These are phyloP conservation scores for Helianthus annuus DNA, from an alignment of 129 eudicot genomes.

Conservation along the genomic window DNA sequence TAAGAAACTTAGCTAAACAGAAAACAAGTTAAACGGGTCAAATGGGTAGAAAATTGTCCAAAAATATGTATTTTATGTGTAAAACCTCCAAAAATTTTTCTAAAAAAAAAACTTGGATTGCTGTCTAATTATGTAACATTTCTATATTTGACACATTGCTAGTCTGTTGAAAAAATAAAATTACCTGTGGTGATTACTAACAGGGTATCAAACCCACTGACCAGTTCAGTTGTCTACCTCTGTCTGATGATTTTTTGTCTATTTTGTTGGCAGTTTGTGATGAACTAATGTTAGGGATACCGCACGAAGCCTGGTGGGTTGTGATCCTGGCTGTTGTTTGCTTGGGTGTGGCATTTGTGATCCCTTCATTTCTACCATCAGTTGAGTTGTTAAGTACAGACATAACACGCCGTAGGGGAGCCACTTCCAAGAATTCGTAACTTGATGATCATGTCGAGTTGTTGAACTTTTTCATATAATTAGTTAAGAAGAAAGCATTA, in stretches of 20 bases:
- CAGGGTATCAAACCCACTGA: background rate
- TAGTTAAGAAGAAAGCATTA: background rate
- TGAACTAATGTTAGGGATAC: slow-evolving; percentile 79
- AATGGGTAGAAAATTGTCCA: background rate
- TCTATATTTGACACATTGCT: background rate
- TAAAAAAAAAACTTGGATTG: background rate
- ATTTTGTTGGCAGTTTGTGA: slow-evolving; percentile 75
- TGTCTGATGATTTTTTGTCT: background rate
- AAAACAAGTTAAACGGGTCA: background rate
- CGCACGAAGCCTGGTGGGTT: slow-evolving; percentile 84
- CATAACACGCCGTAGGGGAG: slow-evolving; percentile 7
- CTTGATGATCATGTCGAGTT: slow-evolving; percentile 10
- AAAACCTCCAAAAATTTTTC: background rate
- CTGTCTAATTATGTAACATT: background rate
- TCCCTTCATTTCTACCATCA: slow-evolving; percentile 70
- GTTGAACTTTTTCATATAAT: slow-evolving; percentile 5
- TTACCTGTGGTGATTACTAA: background rate
- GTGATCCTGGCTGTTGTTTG: slow-evolving; percentile 60
- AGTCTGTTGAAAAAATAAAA: background rate
- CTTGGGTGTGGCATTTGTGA: slow-evolving; percentile 58
- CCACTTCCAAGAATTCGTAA: slow-evolving; percentile 55
- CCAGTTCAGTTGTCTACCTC: background rate
- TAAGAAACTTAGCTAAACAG: background rate
- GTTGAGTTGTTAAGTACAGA: slow-evolving; percentile 38
- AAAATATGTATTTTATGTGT: background rate